Conservation (phyloP, 495 filamentous ascomycete species). For the Pyrenula aspistea region DNA sequence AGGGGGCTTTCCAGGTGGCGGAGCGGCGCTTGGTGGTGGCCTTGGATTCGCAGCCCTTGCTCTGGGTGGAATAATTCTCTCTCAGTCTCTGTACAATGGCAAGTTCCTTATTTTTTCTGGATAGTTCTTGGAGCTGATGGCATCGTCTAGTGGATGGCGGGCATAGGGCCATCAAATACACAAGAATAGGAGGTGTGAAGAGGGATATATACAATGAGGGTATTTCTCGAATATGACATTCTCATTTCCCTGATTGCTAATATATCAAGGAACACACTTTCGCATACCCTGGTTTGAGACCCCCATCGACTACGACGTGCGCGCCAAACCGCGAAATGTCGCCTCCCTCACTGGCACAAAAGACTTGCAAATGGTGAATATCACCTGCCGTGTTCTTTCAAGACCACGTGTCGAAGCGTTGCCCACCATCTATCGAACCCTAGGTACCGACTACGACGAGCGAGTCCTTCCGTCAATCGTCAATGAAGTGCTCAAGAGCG, state of each 20-base stretch:
- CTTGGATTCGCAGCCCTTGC: slow-evolving; percentile 48
- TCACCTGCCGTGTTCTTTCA: slow-evolving; percentile 98
- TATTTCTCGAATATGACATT: slow-evolving; percentile 20
- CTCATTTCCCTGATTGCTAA: slow-evolving; percentile 1
- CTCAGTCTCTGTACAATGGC: slow-evolving; percentile 93
- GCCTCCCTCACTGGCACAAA: slow-evolving; percentile 97
- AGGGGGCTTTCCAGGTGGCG: slow-evolving; percentile 37
- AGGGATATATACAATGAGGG: slow-evolving; percentile 97
- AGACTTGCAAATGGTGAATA: slow-evolving; percentile 99
- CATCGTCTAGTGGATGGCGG: slow-evolving; percentile 79
- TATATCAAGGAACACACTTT: slow-evolving; percentile 69
- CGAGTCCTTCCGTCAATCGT: slow-evolving; percentile 93
- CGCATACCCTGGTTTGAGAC: slow-evolving; percentile 95
- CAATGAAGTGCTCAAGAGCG: slow-evolving; percentile 97
- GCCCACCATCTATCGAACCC: slow-evolving; percentile 91
- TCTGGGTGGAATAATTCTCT: slow-evolving; percentile 51
- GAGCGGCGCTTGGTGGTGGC: slow-evolving; percentile 26
- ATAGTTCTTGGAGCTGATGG: no score
- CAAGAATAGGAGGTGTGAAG: slow-evolving; percentile 81
- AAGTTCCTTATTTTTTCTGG: no score
- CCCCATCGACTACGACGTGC: slow-evolving; percentile 91
- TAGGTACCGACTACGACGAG: slow-evolving; percentile 95
- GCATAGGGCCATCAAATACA: slow-evolving; percentile 98
- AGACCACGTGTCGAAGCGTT: slow-evolving; percentile 77
- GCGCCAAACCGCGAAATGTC: slow-evolving; percentile 92